Conservation (phyloP, 495 filamentous ascomycete species). For the Annulohypoxylon maeteangense region DNA sequence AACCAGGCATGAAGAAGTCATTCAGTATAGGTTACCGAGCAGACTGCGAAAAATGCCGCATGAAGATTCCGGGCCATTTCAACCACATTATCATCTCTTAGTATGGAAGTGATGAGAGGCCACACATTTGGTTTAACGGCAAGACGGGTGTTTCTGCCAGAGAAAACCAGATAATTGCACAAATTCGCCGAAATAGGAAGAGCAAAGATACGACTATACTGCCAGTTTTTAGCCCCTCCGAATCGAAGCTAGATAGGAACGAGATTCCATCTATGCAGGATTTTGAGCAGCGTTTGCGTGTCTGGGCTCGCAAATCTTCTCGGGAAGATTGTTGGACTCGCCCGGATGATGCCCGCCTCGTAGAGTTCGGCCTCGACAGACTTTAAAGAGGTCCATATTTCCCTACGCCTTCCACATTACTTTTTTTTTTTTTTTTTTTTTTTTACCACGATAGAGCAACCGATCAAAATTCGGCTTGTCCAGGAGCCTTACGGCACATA, state of each 20-base stretch:
- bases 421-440: neutral
- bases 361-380: neutral
- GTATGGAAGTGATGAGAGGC: conserved; percentile 33
- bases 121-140: neutral
- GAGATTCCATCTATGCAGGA: neutral
- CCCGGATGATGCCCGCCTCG: neutral
- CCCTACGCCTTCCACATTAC: neutral
- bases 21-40: conserved; percentile 87
- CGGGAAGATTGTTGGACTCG: neutral
- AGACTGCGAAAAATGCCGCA: conserved; percentile 86
- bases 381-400: neutral
- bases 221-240: neutral
- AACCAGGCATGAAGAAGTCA: conserved; percentile 68
- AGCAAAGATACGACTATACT: neutral
- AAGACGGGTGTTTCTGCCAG: neutral
- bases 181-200: neutral
- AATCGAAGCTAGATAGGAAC: neutral
- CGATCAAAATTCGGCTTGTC: neutral
- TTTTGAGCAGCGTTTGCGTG: neutral
- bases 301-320: neutral
- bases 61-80: conserved; percentile 85
- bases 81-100: conserved; percentile 79
- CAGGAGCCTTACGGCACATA: neutral
- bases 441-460: neutral
- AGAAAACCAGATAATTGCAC: neutral